Evolutionary conservation across 768 basidiomycete genomes (phyloP).

Genomic region (Suillus hirtellus): DNA sequence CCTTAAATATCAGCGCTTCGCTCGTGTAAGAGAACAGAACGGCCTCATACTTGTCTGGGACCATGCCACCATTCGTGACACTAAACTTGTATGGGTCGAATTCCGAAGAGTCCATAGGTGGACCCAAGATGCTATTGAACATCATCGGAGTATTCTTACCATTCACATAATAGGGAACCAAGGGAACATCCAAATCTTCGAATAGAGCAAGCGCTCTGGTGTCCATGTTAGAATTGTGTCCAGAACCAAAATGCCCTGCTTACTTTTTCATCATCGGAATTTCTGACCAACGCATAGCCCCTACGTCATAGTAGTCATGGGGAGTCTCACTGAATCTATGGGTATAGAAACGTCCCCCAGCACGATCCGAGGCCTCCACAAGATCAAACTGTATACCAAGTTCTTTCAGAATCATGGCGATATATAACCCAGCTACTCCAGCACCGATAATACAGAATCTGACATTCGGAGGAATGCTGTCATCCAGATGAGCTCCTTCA

Average conservation of each 20-base stretch:
- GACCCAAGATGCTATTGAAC: slow-evolving; percentile 2
- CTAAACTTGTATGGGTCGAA: slow-evolving; percentile 2
- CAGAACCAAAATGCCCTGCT: neutral
- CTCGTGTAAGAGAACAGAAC: neutral
- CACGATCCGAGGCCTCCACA: slow-evolving; percentile 18
- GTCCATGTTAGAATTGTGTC: neutral
- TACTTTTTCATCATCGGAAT: neutral
- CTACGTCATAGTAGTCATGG: slow-evolving; percentile 4
- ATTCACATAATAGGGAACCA: neutral
- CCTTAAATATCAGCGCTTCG: neutral
- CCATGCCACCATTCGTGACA: neutral
- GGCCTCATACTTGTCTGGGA: neutral
- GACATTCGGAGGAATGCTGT: neutral
- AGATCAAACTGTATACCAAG: slow-evolving; percentile 23
- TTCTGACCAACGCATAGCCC: neutral
- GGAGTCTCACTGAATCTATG: slow-evolving; percentile 1
- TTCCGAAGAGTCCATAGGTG: neutral
- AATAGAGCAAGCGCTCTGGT: neutral
- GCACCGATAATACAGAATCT: slow-evolving; percentile 19
- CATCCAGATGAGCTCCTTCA: neutral
- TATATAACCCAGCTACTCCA: slow-evolving; percentile 19
- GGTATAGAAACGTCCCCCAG: slow-evolving; percentile 25
- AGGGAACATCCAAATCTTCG: slow-evolving; percentile 2
- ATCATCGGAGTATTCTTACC: neutral
- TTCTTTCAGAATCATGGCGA: slow-evolving; percentile 23